Conservation (phyloP, 345 rosid genomes). For the Salix brachista region DNA sequence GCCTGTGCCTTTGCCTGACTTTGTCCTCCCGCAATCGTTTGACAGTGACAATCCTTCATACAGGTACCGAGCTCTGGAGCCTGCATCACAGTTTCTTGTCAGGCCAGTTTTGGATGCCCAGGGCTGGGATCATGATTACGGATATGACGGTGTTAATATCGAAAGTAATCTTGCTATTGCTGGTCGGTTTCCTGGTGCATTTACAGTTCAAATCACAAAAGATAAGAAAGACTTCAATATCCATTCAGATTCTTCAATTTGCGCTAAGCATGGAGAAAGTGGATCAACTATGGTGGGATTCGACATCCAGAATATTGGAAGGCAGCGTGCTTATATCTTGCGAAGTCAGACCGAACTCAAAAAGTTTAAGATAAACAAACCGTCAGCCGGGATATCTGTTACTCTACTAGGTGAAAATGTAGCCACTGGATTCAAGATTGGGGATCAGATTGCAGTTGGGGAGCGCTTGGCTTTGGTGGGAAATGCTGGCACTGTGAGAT, state of each 20-base stretch:
- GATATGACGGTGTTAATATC: conserved; percentile 86
- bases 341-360: conserved; percentile 87
- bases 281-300: conserved; percentile 95
- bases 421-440: conserved; percentile 77
- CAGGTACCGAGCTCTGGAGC: conserved; percentile 88
- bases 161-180: conserved; percentile 66
- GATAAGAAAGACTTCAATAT: conserved; percentile 94
- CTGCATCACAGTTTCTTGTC: conserved; percentile 73
- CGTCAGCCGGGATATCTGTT: conserved; percentile 66
- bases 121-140: conserved; percentile 99
- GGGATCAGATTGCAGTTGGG: conserved; percentile 79
- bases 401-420: conserved; percentile 84
- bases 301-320: conserved; percentile 91
- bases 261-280: conserved; percentile 72
- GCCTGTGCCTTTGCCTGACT: conserved; percentile 83
- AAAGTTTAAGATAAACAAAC: conserved; percentile 64
- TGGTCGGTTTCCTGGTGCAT: conserved; percentile 64
- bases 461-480: conserved; percentile 75
- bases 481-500: conserved; percentile 73
- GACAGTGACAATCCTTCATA: conserved; percentile 80
- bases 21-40: conserved; percentile 86
- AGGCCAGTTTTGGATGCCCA: conserved; percentile 91
- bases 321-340: conserved; percentile 79
- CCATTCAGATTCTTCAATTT: conserved; percentile 83
- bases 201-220: conserved; percentile 80